Conservation (phyloP, 306 rosid genomes). For the Luffa aegyptiaca region DNA sequence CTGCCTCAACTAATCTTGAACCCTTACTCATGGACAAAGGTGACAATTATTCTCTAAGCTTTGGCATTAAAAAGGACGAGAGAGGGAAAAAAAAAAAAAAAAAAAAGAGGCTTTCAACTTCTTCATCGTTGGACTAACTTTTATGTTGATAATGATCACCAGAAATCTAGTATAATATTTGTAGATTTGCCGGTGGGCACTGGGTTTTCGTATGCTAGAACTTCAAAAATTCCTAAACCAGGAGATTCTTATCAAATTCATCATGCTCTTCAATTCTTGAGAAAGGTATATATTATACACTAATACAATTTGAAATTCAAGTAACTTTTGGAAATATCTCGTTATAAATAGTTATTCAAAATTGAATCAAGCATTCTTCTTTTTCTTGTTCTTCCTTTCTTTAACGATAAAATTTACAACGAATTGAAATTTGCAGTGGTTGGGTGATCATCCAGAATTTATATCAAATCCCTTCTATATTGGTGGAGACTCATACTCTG, state of each 20-base stretch:
- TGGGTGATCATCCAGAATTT: slow-evolving; percentile 35
- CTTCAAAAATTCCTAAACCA: slow-evolving; percentile 8
- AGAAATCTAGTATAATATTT: background rate
- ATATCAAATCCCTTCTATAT: slow-evolving; percentile 31
- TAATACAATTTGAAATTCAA: background rate
- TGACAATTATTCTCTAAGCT: too few relatives aligned
- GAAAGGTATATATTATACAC: slow-evolving; percentile 20
- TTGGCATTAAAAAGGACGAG: too few relatives aligned
- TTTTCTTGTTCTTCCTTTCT: too few relatives aligned
- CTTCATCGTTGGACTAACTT: too few relatives aligned
- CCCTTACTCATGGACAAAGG: too few relatives aligned
- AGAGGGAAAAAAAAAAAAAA: too few relatives aligned
- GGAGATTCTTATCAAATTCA: slow-evolving; percentile 30
- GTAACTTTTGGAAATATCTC: too few relatives aligned
- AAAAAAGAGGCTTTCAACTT: too few relatives aligned
- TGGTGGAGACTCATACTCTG: slow-evolving; percentile 48
- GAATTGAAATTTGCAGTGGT: slow-evolving; percentile 29
- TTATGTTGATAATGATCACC: background rate
- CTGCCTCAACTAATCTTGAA: too few relatives aligned
- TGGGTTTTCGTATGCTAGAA: slow-evolving; percentile 52
- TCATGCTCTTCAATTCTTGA: slow-evolving; percentile 35
- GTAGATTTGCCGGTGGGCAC: slow-evolving; percentile 49
- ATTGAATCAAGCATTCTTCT: too few relatives aligned
- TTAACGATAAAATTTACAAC: too few relatives aligned
- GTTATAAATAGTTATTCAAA: too few relatives aligned